Evolutionary conservation across 805 yeast species (phyloP).

Genomic region (Candida coleopterorum): DNA sequence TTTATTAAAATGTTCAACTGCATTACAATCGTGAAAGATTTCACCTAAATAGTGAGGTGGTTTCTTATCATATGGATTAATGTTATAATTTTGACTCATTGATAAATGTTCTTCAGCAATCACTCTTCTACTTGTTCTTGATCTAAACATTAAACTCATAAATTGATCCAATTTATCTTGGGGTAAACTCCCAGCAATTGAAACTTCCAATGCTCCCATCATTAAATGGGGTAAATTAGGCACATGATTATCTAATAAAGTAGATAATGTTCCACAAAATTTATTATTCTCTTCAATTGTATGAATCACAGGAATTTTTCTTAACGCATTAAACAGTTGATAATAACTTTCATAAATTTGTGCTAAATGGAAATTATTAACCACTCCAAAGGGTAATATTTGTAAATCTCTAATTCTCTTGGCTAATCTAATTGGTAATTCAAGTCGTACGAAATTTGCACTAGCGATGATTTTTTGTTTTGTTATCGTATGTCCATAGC

Average conservation of each 20-base stretch:
- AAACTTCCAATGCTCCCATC: slow-evolving; percentile 88
- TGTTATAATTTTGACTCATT: slow-evolving; percentile 58
- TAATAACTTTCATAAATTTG: slow-evolving; percentile 88
- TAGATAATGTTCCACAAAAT: slow-evolving; percentile 62
- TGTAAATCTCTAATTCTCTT: slow-evolving; percentile 77
- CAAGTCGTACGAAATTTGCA: slow-evolving; percentile 85
- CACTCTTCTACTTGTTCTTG: slow-evolving; percentile 84
- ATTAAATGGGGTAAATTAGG: slow-evolving; percentile 80
- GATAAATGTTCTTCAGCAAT: slow-evolving; percentile 89
- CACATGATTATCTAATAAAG: slow-evolving; percentile 73
- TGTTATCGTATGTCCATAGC: slow-evolving; percentile 76
- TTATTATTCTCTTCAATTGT: slow-evolving; percentile 69
- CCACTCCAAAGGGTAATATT: slow-evolving; percentile 74
- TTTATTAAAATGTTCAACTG: slow-evolving; percentile 56
- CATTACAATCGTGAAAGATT: slow-evolving; percentile 75
- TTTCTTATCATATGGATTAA: slow-evolving; percentile 42
- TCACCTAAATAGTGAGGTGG: slow-evolving; percentile 66
- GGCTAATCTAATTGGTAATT: slow-evolving; percentile 79
- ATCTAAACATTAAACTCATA: slow-evolving; percentile 72
- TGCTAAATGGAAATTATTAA: slow-evolving; percentile 78
- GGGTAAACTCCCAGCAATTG: slow-evolving; percentile 55
- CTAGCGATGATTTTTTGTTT: slow-evolving; percentile 72
- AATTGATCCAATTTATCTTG: slow-evolving; percentile 63
- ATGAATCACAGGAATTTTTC: slow-evolving; percentile 64
- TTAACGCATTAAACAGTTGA: slow-evolving; percentile 78